Evolutionary conservation across 202 grass and related monocot genomes (phyloP), one percentile per base, ranked within the genome.

Genomic region (Saccharum hybrid): DNA sequence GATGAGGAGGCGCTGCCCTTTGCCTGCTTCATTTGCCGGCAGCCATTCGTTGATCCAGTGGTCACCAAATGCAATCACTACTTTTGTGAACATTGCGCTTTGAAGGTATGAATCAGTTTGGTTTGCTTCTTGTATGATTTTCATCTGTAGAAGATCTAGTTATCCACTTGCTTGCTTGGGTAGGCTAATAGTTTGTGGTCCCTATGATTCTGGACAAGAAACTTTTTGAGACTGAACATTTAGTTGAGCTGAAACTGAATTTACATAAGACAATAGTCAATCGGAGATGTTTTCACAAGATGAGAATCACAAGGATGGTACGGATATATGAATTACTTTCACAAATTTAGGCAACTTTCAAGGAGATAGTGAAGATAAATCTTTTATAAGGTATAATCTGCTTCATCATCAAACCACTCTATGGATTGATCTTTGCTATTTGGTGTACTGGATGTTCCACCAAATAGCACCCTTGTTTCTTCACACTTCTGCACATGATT

Each of bases 31-130:
- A 87, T 98, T 56, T 98, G 96, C 76, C 90, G 91, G 45, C 78
- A 92, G 72, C 90, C 90, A 9, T 98, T 96, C 36, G 89, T 93
- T 59, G 91, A 98, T 77, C 96, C 96, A 8, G 96, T 98, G 14
- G 83, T 90, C 40, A 98, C 96, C 3, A 98, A 96, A 63, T 98
- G 91, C 91, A 98, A 94, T 75, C 96, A 98, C 76, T 99, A 94
- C 62, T 99, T 94, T 39, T 96, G 96, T 14, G 93, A 99, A 72
- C 96, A 99, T 62, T 99, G 96, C 26, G 96, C 96, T 13, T 79
- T 99, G 6, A 99, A 96, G 96, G 96, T 96, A 86, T 56, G 46
- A 0, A 13, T 15, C 65, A 56, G 8, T 39, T 52, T 84, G 2
- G 36, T 71, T 34, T 79, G 39, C 36, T 79, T 75, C 28, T 9